Conservation (phyloP, 148 eudicot species). For the Vaccinium myrtillus region DNA sequence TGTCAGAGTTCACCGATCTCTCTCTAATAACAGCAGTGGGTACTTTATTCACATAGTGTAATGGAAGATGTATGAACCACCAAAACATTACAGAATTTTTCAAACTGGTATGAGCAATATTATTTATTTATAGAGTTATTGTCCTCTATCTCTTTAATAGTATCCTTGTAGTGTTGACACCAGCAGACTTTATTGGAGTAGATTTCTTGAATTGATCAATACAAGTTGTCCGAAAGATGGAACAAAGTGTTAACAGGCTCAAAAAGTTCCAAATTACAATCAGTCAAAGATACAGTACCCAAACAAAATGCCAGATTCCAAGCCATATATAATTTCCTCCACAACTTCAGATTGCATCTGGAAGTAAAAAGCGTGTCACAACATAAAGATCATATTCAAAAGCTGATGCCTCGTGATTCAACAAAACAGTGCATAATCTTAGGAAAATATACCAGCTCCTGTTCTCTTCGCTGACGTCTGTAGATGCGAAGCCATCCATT, state of each 20-base stretch:
- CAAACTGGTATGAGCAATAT: not conserved
- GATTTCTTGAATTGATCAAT: not conserved
- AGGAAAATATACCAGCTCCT: conserved; percentile 69
- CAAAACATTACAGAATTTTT: not conserved
- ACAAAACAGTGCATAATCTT: not conserved
- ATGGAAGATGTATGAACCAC: not conserved
- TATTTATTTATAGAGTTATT: not conserved
- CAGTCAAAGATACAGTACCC: conserved; percentile 48
- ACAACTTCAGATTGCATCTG: conserved; percentile 98
- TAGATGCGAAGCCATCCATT: conserved; percentile 96
- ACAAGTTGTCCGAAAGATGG: not conserved
- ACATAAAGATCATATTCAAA: conserved; percentile 1
- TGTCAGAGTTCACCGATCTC: not conserved
- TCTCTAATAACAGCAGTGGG: not conserved
- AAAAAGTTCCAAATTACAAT: not conserved
- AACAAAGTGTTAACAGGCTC: conserved; percentile 2
- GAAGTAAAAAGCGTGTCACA: conserved; percentile 18
- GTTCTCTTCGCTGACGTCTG: conserved; percentile 88
- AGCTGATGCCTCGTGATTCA: conserved; percentile 4
- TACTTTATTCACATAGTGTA: not conserved
- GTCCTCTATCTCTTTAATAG: not conserved
- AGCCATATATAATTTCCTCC: conserved; percentile 89
- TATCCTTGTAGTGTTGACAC: not conserved
- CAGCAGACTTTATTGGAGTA: not conserved
- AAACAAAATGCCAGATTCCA: conserved; percentile 97